These are phyloP conservation scores for Fusarium palustre DNA, from an alignment of 2,329 filamentous ascomycete genomes.

Conservation along the genomic window DNA sequence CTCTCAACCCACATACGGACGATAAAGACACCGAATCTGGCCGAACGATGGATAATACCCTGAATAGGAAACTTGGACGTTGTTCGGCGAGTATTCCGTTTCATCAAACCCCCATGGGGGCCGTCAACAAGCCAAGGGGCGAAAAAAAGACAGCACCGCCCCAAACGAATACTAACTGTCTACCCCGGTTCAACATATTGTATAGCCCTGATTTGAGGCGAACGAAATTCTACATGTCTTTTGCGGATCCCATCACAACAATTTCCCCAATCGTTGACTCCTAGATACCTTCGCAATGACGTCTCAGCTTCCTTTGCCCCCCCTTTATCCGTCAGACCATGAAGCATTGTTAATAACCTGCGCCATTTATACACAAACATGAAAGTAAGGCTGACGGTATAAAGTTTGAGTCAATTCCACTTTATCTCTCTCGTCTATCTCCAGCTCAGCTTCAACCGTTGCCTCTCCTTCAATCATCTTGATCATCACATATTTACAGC, in stretches of 20 bases:
- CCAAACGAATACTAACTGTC: not conserved
- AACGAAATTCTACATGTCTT: not conserved
- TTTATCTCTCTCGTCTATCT: not conserved
- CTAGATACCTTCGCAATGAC: constrained; percentile 9
- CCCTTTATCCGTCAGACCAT: constrained; percentile 22
- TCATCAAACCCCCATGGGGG: constrained; percentile 30
- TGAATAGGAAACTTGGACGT: not conserved
- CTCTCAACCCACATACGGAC: not conserved
- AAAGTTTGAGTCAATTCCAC: constrained; percentile 3
- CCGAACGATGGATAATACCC: constrained; percentile 10
- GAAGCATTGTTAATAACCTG: not conserved
- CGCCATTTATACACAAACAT: constrained; percentile 9
- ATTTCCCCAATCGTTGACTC: not conserved
- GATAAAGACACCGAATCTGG: constrained; percentile 1
- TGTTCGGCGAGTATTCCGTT: constrained; percentile 6
- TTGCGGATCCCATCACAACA: not conserved
- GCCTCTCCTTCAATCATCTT: not conserved
- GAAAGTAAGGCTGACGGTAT: constrained; percentile 14
- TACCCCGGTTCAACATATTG: not conserved
- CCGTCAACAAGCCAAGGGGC: not conserved
- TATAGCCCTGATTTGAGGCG: constrained; percentile 20
- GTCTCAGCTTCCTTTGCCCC: constrained; percentile 4
- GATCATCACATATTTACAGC: not conserved
- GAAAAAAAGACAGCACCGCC: constrained; percentile 1
- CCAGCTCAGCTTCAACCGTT: constrained; percentile 1